Conservation (phyloP, 1,284 basidiomycete species). For the Ceratobasidium sp. region DNA sequence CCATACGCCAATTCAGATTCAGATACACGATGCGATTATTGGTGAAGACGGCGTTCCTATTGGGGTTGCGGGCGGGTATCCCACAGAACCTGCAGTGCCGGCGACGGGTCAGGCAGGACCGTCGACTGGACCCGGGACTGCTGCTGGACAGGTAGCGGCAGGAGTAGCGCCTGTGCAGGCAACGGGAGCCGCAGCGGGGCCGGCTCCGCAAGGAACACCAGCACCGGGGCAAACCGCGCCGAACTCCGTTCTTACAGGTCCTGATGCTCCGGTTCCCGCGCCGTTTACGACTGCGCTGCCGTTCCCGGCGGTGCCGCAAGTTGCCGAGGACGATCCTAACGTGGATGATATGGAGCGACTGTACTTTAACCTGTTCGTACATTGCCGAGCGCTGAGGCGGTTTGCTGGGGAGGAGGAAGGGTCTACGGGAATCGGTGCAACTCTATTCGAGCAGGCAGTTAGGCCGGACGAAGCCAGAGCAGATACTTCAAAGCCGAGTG, state of each 20-base stretch:
- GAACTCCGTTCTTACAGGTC: neutral
- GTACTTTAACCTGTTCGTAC: slow-evolving; percentile 38
- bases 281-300: slow-evolving; percentile 11
- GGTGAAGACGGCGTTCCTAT: slow-evolving; percentile 15
- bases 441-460: neutral
- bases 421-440: no score
- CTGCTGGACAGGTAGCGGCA: no score
- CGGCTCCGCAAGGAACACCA: no score
- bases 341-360: slow-evolving; percentile 27
- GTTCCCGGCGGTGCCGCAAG: neutral
- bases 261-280: neutral
- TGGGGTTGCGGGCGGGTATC: no score
- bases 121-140: neutral
- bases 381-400: slow-evolving; percentile 23
- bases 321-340: slow-evolving; percentile 1
- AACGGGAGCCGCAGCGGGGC: no score
- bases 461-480: neutral
- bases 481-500: neutral
- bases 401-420: slow-evolving; percentile 3
- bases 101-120: neutral
- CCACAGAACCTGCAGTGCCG: neutral
- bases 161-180: no score
- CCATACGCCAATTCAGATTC: slow-evolving; percentile 31
- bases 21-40: slow-evolving; percentile 27
- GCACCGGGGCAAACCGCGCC: no score